Base-by-base conservation (phyloP, 2,329 filamentous ascomycete species). In the Hypoxylon sp. region DNA sequence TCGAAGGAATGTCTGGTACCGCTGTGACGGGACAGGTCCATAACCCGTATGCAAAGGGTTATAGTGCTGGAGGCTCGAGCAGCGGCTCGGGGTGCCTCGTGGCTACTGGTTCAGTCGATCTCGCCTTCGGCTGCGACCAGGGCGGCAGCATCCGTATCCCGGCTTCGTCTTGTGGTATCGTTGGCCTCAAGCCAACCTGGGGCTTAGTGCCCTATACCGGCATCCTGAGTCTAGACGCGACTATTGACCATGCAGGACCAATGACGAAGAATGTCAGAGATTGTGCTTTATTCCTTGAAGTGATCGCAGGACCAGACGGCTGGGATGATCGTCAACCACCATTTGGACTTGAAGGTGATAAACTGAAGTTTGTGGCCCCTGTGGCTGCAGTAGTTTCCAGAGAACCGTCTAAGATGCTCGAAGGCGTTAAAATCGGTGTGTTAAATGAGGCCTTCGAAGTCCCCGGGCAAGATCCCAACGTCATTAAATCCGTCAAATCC, bases 1-100 rank as follows among this genome's bases (percentile, higher is more conserved):
- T 80, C 63, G 80, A 80, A 9, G 80, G 79, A 3, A 67, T 83
- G 14, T 82, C 80, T 9, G 79, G 76, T 53, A 82, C 82, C 4
- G 79, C 81, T 0, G 79, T 82, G n/a, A 80, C 80, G 2, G 84
- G 84, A 0, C 77, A 79, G 0, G 82, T 85, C 2, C 79, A 84
- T 63, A 84, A 85, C 58, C 84, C 83, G 0, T 81, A 80, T 61
- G 82, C 80, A 0, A 66, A 75, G 21, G 82, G 82, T 1, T 84
- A 82, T 65, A 82, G 79, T 2, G 79, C 80, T 38, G 83, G 84
- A n/a, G 83, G 84, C n/a, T 75, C 73, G 1, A 75, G 73, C 63
- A 83, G 81, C 63, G 82, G 80, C 28, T 82, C 78, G 10, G 83
- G 83, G 5, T 79, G 79, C 3, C 76, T 86, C 11, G 83, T 86